These are phyloP conservation scores for Pseudogymnoascus sp. DNA, from an alignment of 2,329 filamentous ascomycete genomes.

Conservation along the genomic window DNA sequence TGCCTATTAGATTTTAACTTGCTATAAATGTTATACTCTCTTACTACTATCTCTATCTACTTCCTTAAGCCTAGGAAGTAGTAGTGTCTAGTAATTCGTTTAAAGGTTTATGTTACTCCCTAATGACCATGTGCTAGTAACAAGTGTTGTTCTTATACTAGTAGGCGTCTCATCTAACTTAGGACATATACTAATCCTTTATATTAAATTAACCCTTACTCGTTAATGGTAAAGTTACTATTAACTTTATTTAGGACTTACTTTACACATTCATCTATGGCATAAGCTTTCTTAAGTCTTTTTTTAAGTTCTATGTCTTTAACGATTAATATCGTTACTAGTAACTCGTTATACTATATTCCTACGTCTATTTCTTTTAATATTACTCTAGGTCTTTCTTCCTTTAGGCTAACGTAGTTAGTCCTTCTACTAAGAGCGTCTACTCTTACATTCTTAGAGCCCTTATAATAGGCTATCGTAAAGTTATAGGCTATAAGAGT, in stretches of 20 bases:
- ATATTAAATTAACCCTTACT: no score
- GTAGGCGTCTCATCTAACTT: no score
- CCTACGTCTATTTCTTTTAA: background rate
- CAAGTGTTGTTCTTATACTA: no score
- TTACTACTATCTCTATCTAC: background rate
- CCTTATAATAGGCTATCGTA: constrained; percentile 13
- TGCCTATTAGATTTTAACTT: background rate
- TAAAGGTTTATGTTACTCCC: no score
- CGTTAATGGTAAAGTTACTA: no score
- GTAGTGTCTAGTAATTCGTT: no score
- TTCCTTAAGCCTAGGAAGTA: no score
- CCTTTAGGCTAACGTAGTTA: background rate
- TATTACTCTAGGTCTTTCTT: background rate
- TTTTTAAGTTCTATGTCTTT: background rate
- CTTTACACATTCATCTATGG: background rate
- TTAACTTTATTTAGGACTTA: background rate
- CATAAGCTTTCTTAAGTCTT: background rate
- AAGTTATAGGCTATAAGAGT: constrained; percentile 19
- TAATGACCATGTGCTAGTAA: no score
- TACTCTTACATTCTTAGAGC: background rate
- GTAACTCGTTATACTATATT: background rate
- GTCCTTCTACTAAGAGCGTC: background rate
- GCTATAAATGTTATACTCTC: background rate
- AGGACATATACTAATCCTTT: no score
- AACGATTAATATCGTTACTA: background rate